A percentile compares a stretch with the other conserved stretches of the same genome.
Evolutionary conservation across 1,284 basidiomycete species (phyloP).

Genomic region (Fomitopsis schrenkii): DNA sequence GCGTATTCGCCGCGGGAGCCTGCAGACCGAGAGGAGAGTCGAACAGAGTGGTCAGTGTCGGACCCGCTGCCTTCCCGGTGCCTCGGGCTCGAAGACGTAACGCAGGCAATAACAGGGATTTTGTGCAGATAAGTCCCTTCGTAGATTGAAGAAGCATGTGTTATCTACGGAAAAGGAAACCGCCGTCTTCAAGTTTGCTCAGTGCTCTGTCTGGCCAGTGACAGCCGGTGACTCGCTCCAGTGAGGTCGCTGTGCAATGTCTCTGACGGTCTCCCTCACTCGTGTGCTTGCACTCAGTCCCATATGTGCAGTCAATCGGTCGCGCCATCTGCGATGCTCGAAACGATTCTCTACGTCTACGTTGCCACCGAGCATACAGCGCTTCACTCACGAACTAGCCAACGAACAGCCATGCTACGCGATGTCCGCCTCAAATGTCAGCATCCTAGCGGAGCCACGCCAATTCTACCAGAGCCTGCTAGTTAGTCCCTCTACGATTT

Average conservation of each 20-base stretch:
- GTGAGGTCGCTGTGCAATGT: not conserved
- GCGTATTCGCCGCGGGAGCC: not conserved
- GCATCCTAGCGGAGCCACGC: constrained; percentile 33
- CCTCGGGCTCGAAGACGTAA: constrained; percentile 7
- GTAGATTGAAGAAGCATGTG: not conserved
- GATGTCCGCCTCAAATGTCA: constrained; percentile 29
- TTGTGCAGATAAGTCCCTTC: not conserved
- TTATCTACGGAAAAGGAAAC: not conserved
- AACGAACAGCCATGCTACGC: constrained; percentile 36
- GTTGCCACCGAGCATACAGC: constrained; percentile 23
- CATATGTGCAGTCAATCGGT: not conserved
- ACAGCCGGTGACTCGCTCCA: too few species aligned
- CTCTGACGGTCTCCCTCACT: not conserved
- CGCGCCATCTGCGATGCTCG: not conserved
- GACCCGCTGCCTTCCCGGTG: not conserved
- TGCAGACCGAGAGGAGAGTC: not conserved
- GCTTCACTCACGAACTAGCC: constrained; percentile 24
- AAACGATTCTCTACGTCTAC: constrained; percentile 14
- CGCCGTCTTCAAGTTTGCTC: not conserved
- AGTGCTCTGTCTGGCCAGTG: not conserved
- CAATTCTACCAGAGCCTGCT: constrained; percentile 36
- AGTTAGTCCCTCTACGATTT: constrained; percentile 22
- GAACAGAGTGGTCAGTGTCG: constrained; percentile 2
- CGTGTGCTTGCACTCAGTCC: not conserved
- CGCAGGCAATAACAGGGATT: not conserved